Evolutionary conservation across 108 stramenopile genomes (phyloP).

Genomic region (Mayamaea pseudoterrestris): DNA sequence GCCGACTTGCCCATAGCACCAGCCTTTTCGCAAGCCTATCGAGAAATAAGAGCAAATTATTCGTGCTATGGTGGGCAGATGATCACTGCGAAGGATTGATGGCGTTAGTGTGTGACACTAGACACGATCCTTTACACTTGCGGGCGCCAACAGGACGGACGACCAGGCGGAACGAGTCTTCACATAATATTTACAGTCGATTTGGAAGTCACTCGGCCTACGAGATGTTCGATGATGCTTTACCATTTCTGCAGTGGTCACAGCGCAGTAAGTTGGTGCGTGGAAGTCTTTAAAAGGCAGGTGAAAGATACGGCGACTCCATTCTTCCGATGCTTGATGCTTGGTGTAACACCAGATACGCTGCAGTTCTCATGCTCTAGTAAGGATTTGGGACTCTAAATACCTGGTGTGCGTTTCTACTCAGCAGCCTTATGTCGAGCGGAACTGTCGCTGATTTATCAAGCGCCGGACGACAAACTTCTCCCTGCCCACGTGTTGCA

Average conservation of each 20-base stretch:
- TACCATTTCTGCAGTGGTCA: slow-evolving; percentile 50
- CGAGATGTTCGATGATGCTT: slow-evolving; percentile 43
- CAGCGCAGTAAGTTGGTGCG: slow-evolving; percentile 36
- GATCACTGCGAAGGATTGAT: slow-evolving; percentile 62
- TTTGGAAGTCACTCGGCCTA: slow-evolving; percentile 51
- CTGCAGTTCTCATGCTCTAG: slow-evolving; percentile 49
- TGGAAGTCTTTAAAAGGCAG: slow-evolving; percentile 62
- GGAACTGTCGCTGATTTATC: slow-evolving; percentile 20
- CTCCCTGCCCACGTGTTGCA: slow-evolving; percentile 5
- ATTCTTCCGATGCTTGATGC: slow-evolving; percentile 61
- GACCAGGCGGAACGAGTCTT: slow-evolving; percentile 41
- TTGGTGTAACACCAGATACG: slow-evolving; percentile 44
- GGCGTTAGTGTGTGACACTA: slow-evolving; percentile 14
- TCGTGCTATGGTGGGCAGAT: slow-evolving; percentile 49
- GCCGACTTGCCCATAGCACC: slow-evolving; percentile 12
- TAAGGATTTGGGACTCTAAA: slow-evolving; percentile 53
- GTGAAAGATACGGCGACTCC: slow-evolving; percentile 61
- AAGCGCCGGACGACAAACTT: not conserved
- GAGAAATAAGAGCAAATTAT: slow-evolving; percentile 32
- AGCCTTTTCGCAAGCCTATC: slow-evolving; percentile 16
- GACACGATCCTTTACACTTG: slow-evolving; percentile 12
- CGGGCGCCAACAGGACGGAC: slow-evolving; percentile 27
- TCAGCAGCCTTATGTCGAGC: slow-evolving; percentile 33
- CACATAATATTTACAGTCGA: slow-evolving; percentile 44
- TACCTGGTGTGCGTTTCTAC: slow-evolving; percentile 37